Evolutionary conservation across 2,329 filamentous ascomycete genomes (phyloP).

Genomic region (Diaporthe nobilis): DNA sequence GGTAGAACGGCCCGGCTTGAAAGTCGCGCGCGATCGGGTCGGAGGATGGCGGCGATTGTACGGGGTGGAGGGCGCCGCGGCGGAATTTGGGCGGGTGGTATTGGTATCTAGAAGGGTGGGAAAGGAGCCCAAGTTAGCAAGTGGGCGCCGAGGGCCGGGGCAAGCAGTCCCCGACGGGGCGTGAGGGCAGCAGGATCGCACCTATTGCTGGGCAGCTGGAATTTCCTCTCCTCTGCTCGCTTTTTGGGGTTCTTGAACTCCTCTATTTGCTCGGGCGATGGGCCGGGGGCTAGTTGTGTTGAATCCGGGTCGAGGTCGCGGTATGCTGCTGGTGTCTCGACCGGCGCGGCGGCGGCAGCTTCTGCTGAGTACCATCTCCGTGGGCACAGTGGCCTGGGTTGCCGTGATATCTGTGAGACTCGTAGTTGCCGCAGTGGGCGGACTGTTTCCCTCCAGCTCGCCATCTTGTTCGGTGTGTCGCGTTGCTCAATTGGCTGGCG

Average conservation of each 20-base stretch:
- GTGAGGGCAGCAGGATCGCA: conserved; percentile 46
- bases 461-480: conserved; percentile 51
- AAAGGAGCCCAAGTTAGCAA: conserved; percentile 35
- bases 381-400: conserved; percentile 50
- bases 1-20: conserved; percentile 89
- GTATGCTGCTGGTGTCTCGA: conserved; percentile 48
- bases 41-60: conserved; percentile 88
- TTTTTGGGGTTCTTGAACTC: conserved; percentile 58
- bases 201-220: conserved; percentile 63
- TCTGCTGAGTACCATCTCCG: conserved; percentile 64
- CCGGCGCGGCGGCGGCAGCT: conserved; percentile 51
- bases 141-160: not conserved
- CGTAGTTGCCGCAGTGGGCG: conserved; percentile 48
- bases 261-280: conserved; percentile 55
- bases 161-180: not conserved
- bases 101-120: conserved; percentile 79
- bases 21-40: conserved; percentile 92
- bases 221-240: conserved; percentile 52
- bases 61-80: conserved; percentile 91
- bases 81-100: conserved; percentile 96
- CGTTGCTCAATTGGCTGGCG: conserved; percentile 19
- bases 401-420: conserved; percentile 30
- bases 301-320: conserved; percentile 67
- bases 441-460: conserved; percentile 57
- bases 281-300: conserved; percentile 60